Evolutionary conservation across 2,329 filamentous ascomycete genomes (phyloP).

Genomic region (Phyllosticta citribraziliensis): DNA sequence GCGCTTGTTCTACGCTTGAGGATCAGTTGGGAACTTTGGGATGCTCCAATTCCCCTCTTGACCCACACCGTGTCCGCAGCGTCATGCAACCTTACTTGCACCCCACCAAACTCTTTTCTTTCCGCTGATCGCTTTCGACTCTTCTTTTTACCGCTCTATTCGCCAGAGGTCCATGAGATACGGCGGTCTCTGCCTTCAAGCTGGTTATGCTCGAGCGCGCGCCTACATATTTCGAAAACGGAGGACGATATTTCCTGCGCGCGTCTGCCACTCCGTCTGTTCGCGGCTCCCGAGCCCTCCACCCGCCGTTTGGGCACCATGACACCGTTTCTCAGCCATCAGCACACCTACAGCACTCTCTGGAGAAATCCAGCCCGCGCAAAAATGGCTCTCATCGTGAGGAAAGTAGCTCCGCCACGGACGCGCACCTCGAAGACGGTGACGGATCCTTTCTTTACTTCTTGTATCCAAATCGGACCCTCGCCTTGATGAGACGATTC

Average conservation of each 20-base stretch:
- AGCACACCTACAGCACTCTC: neutral
- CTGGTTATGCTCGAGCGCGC: constrained; percentile 49
- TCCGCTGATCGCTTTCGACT: neutral
- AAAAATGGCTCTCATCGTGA: constrained; percentile 8
- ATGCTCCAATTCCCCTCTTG: neutral
- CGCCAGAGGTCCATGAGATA: neutral
- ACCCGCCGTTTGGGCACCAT: constrained; percentile 48
- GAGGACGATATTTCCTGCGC: constrained; percentile 43
- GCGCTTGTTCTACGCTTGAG: neutral
- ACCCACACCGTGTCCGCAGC: neutral
- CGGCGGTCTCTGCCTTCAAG: constrained; percentile 1
- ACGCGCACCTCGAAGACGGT: neutral
- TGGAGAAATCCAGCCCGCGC: neutral
- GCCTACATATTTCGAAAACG: constrained; percentile 48
- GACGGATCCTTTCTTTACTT: constrained; percentile 32
- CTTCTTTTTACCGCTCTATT: neutral
- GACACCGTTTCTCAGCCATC: constrained; percentile 30
- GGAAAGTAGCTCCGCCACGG: neutral
- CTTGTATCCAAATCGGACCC: constrained; percentile 36
- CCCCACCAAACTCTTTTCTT: neutral
- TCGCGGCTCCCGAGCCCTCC: constrained; percentile 40
- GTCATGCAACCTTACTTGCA: neutral
- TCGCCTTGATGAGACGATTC: constrained; percentile 27
- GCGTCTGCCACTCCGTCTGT: constrained; percentile 25
- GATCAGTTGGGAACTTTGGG: neutral